These are phyloP conservation scores for Penicillium thymicola DNA, from an alignment of 2,329 filamentous ascomycete genomes.

Conservation along the genomic window DNA sequence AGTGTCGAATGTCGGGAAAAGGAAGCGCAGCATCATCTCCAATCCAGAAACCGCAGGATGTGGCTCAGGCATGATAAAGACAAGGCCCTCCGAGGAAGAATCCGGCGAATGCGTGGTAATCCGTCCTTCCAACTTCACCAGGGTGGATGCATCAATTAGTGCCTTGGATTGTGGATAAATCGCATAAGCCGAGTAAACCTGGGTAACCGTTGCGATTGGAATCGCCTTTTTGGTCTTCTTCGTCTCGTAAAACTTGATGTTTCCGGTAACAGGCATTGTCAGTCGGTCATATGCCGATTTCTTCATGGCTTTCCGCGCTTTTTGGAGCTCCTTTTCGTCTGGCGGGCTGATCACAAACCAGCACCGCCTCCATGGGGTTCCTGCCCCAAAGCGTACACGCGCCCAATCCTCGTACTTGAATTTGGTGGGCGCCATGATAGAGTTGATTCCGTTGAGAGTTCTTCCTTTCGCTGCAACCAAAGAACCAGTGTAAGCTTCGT, in stretches of 20 bases:
- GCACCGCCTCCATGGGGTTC: constrained; percentile 91
- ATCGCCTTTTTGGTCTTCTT: constrained; percentile 89
- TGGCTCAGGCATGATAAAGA: constrained; percentile 96
- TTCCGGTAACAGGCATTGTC: constrained; percentile 70
- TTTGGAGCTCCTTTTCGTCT: constrained; percentile 86
- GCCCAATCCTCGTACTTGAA: constrained; percentile 89
- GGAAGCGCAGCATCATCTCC: constrained; percentile 87
- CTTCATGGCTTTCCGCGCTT: constrained; percentile 74
- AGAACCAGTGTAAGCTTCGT: constrained; percentile 95
- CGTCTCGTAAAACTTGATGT: constrained; percentile 92
- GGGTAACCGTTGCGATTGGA: constrained; percentile 86
- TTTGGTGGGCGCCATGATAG: constrained; percentile 78
- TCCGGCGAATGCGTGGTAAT: constrained; percentile 84
- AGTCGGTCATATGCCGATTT: constrained; percentile 78
- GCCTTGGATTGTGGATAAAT: constrained; percentile 95
- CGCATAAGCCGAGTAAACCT: constrained; percentile 89
- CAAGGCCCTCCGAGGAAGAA: constrained; percentile 81
- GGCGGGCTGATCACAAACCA: constrained; percentile 95
- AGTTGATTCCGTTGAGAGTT: constrained; percentile 79
- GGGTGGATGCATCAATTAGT: constrained; percentile 87
- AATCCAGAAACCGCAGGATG: constrained; percentile 91
- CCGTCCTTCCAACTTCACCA: constrained; percentile 88
- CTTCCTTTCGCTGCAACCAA: constrained; percentile 94
- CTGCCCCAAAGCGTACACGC: constrained; percentile 88
- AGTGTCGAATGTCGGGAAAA: constrained; percentile 92